Percentiles rank a stretch among this genome's conserved stretches.
Evolutionary conservation across 495 filamentous ascomycete species (phyloP).

Genomic region (Tuber calosporum): DNA sequence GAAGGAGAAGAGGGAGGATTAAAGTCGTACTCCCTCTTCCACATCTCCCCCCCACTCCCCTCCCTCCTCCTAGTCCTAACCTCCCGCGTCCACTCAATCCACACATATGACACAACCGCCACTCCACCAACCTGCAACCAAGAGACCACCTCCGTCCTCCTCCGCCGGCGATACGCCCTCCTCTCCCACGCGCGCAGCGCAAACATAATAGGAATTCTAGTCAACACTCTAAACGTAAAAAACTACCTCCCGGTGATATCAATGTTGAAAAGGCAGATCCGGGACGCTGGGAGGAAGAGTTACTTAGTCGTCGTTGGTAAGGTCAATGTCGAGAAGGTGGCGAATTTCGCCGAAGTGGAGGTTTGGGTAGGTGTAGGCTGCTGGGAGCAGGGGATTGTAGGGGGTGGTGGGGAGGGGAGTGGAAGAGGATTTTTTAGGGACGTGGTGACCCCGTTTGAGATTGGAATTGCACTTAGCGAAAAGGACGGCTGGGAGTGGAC

Average conservation of each 20-base stretch:
- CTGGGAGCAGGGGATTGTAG: conserved; percentile 87
- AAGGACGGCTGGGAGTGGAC: conserved; percentile 41
- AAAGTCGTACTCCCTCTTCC: conserved; percentile 55
- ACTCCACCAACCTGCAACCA: conserved; percentile 36
- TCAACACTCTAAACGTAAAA: conserved; percentile 86
- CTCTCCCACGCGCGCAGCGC: conserved; percentile 72
- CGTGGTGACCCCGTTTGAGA: conserved; percentile 86
- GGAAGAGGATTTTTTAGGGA: conserved; percentile 61
- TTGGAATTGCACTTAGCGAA: conserved; percentile 59
- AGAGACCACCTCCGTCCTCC: conserved; percentile 46
- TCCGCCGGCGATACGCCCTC: conserved; percentile 81
- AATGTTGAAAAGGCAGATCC: conserved; percentile 61
- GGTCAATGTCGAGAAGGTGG: conserved; percentile 88
- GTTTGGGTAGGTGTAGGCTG: conserved; percentile 97
- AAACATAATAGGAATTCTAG: conserved; percentile 80
- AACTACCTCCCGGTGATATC: conserved; percentile 80
- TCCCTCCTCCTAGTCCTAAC: conserved; percentile 80
- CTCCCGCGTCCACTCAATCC: conserved; percentile 67
- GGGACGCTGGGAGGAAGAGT: conserved; percentile 74
- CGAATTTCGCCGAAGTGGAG: conserved; percentile 90
- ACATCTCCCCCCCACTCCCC: conserved; percentile 77
- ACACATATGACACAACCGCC: conserved; percentile 57
- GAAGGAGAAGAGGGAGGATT: conserved; percentile 13
- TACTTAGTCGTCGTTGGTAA: conserved; percentile 97
- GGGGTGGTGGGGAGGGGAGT: conserved; percentile 49